phyloP scores from a whole-genome alignment of 768 basidiomycete species.

The Termitomyces sp. region DNA sequence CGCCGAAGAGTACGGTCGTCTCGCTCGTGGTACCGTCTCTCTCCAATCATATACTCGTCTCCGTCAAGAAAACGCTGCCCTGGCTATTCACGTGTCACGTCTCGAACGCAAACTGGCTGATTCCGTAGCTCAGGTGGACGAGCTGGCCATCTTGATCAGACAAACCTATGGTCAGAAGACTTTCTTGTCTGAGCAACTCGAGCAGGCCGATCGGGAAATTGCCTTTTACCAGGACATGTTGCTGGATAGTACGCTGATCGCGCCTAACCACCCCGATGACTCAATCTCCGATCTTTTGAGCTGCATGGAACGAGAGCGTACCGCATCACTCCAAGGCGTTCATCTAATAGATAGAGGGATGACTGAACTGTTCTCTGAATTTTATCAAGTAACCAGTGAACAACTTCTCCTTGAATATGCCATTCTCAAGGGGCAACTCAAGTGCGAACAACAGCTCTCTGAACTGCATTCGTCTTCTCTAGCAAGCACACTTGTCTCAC shows the following conservation, averaged over 20 bases:
- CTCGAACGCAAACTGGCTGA: slow-evolving; percentile 67
- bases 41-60: slow-evolving; percentile 30
- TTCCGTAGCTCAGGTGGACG: slow-evolving; percentile 60
- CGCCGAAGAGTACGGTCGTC: slow-evolving; percentile 49
- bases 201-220: slow-evolving; percentile 29
- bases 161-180: slow-evolving; percentile 48
- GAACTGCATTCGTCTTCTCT: slow-evolving; percentile 33
- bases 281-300: not conserved
- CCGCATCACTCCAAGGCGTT: slow-evolving; percentile 1
- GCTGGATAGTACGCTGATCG: not conserved
- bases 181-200: slow-evolving; percentile 32
- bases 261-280: not conserved
- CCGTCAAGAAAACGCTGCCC: slow-evolving; percentile 30
- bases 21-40: slow-evolving; percentile 40
- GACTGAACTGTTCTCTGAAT: slow-evolving; percentile 21
- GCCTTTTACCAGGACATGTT: slow-evolving; percentile 15
- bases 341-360: slow-evolving; percentile 10
- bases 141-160: slow-evolving; percentile 59
- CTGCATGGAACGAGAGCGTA: slow-evolving; percentile 6
- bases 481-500: slow-evolving; percentile 31
- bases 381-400: slow-evolving; percentile 31
- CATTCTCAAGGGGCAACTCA: slow-evolving; percentile 23
- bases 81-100: slow-evolving; percentile 42
- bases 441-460: slow-evolving; percentile 21
- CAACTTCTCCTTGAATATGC: slow-evolving; percentile 29